Evolutionary conservation across 805 yeast species (phyloP), one percentile per base, ranked within the genome.

Genomic region (Zygosaccharomyces bisporus): DNA sequence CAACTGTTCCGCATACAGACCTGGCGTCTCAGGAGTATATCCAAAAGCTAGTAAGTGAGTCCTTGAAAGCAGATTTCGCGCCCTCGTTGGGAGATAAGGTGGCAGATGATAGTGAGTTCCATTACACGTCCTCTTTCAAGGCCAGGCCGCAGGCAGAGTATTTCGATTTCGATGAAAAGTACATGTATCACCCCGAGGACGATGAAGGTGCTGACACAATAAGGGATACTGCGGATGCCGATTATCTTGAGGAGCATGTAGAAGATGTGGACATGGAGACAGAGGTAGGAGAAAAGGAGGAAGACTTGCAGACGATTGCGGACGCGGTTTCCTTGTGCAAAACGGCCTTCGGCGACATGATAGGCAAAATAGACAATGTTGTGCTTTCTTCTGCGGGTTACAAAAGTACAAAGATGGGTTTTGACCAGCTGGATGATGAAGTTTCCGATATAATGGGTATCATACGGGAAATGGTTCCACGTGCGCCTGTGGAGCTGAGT

Each of bases 131-230:
- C 4, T 41, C 53, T 5, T 48, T 56, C 24, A 45, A 49, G 21
- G 50, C 53, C 9, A 49, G 63, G n/a, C 50, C 55, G n/a, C 58
- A 57, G 31, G 60, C 57, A 8, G 62, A 58, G 36, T 47, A 50
- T 35, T 58, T 58, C 37, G 63, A 58, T 42, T 58, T 58, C 34
- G 58, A 54, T 44, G 47, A 49, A 8, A 40, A 47, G 24, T 43
- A 48, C 24, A 43, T 35, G 43, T 45, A 45, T 20, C 33, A 44
- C 32, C 40, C 48, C 14, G 44, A 38, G 9, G 23, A 34, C 21
- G 44, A 45, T 12, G 21, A 19, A 13, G 13, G 12, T 4, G 43
- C 39, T n/a, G 19, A 13, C 29, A 10, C 12, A 34, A 24, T 9
- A 13, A 24, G 6, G 46, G 25, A 25, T 13, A 14, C 7, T 6